Evolutionary conservation across 371 early-diverging fungal genomes (phyloP).

Genomic region (Mortierella sp.): DNA sequence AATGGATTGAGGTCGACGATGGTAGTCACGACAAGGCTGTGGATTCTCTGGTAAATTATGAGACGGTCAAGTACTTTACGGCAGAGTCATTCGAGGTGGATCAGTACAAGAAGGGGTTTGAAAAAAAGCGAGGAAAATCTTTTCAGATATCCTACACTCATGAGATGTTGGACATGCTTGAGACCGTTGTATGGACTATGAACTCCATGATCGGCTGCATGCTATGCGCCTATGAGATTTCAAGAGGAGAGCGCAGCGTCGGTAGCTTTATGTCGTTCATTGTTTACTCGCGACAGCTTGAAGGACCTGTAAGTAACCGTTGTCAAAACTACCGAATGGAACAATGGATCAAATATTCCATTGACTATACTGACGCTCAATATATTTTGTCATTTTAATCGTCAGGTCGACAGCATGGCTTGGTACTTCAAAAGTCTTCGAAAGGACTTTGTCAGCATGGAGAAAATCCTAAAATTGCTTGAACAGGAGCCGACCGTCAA

Average conservation of each 20-base stretch:
- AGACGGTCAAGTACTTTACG: constrained; percentile 92
- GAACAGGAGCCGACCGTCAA: constrained; percentile 66
- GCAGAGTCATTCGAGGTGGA: constrained; percentile 82
- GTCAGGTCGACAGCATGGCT: background rate
- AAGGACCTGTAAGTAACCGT: constrained; percentile 64
- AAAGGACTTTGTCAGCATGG: constrained; percentile 78
- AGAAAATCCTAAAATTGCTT: constrained; percentile 77
- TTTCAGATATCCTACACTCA: constrained; percentile 72
- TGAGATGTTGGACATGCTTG: constrained; percentile 80
- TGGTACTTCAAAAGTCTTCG: constrained; percentile 5
- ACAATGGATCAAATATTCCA: background rate
- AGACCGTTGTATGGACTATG: constrained; percentile 82
- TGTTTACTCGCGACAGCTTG: constrained; percentile 83
- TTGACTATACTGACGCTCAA: background rate
- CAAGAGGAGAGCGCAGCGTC: constrained; percentile 72
- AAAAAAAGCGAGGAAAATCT: constrained; percentile 80
- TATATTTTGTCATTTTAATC: no score
- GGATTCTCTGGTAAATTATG: constrained; percentile 94
- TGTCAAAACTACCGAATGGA: background rate
- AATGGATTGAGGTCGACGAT: constrained; percentile 3
- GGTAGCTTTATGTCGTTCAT: constrained; percentile 90
- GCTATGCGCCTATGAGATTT: constrained; percentile 81
- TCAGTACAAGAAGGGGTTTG: constrained; percentile 77
- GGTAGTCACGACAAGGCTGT: constrained; percentile 3
- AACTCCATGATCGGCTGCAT: constrained; percentile 81